Base-by-base conservation (phyloP, 306 rosid genomes). In the Abrus pulchellus region DNA sequence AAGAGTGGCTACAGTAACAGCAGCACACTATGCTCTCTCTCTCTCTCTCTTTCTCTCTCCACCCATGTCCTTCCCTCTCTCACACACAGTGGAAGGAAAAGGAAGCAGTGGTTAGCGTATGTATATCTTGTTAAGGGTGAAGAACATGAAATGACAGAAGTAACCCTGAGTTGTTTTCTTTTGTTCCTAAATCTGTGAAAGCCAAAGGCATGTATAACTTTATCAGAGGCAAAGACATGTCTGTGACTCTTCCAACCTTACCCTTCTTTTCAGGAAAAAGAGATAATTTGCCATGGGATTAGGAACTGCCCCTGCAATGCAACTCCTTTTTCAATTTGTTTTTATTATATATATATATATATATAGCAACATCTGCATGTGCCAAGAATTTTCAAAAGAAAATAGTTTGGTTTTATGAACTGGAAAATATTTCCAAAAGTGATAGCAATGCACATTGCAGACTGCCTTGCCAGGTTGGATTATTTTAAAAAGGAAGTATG, bases 241-340 rank as follows among this genome's bases (percentile, higher is more conserved):
- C 80, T 76, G 47, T n/a, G 52, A 44, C 69, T 72, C 84, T 78
- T 27, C 73, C 50, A 63, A 82, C 77, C 82, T 61, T 63, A 82
- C 79, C 74, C 48, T 85, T 87, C 84, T 87, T 87, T 85, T 80
- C 82, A 82, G 75, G 84, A 11, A 78, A 83, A 75, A 56, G 30
- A 65, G 33, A 75, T 28, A n/a, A 27, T 44, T 53, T 47, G 72
- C 74, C 59, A 68, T 78, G 50, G 69, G 57, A 78, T 78, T 67
- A 30, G 68, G 9, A 60, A 54, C 7, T 67, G 20, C 44, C 33
- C 30, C 36, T 20, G 20, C 20, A 20, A 20, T 38, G 33, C 1
- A 41, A 77, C 54, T 54, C 55, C 38, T 36, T 29, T 66, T 49
- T 50, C 12, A 2, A 30, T 28, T 44, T 29, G 13, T 0, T 11